Percentiles rank a stretch among this genome's conserved stretches.
Evolutionary conservation across 805 yeast species (phyloP).

Genomic region (Priceomyces castillae): DNA sequence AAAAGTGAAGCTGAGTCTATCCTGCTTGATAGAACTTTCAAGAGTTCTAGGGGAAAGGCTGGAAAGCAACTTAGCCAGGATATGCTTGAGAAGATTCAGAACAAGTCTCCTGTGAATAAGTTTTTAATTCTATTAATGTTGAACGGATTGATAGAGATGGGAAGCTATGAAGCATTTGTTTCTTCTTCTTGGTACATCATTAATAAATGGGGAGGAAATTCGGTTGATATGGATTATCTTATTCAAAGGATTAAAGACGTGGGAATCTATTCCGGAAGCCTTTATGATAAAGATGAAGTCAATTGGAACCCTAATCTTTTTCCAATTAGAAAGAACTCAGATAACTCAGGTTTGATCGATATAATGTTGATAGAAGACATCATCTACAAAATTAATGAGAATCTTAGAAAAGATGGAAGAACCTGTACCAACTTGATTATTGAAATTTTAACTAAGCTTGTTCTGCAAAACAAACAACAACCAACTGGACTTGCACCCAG

Average conservation of each 20-base stretch:
- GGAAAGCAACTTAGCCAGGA: slow-evolving; percentile 15
- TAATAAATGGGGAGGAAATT: slow-evolving; percentile 33
- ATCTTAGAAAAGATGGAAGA: slow-evolving; percentile 13
- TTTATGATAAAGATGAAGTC: slow-evolving; percentile 3
- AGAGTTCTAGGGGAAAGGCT: slow-evolving; percentile 18
- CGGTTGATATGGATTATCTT: slow-evolving; percentile 8
- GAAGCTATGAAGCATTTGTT: slow-evolving; percentile 28
- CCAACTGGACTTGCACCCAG: slow-evolving; percentile 20
- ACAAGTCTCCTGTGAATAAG: slow-evolving; percentile 25
- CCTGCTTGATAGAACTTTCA: slow-evolving; percentile 13
- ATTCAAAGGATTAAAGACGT: neutral
- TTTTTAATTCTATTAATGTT: slow-evolving; percentile 29
- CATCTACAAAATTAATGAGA: slow-evolving; percentile 30
- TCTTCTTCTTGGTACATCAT: slow-evolving; percentile 32
- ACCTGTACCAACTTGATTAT: slow-evolving; percentile 22
- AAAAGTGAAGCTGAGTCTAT: slow-evolving; percentile 16
- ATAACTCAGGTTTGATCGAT: slow-evolving; percentile 19
- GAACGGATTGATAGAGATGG: slow-evolving; percentile 30
- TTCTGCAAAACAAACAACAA: slow-evolving; percentile 16
- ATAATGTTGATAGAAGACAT: slow-evolving; percentile 31
- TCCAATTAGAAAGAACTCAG: neutral
- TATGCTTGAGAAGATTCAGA: slow-evolving; percentile 5
- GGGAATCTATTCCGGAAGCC: slow-evolving; percentile 8
- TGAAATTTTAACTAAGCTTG: slow-evolving; percentile 26
- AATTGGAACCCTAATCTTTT: slow-evolving; percentile 1